phyloP scores from a whole-genome alignment of 2,329 filamentous ascomycete genomes.

The Aaosphaeria arxii region DNA sequence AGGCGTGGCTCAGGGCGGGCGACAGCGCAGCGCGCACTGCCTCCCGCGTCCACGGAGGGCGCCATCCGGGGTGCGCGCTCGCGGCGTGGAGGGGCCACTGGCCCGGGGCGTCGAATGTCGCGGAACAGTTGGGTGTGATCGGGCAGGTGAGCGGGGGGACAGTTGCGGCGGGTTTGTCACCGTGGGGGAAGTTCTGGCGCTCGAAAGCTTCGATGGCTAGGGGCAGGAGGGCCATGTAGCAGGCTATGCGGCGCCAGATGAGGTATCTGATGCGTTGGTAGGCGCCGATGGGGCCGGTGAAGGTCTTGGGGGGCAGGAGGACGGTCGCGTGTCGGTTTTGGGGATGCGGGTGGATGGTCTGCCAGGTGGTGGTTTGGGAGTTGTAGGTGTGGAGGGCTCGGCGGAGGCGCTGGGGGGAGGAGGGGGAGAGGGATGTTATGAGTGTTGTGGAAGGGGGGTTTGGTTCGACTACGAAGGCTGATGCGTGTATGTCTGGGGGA shows the following conservation, averaged over 20 bases:
- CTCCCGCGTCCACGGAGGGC: too few relatives aligned
- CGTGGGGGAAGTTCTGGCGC: neutral
- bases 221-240: neutral
- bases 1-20: too few relatives aligned
- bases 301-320: neutral
- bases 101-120: too few relatives aligned
- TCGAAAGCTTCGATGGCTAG: neutral
- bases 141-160: too few relatives aligned
- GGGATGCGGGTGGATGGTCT: too few relatives aligned
- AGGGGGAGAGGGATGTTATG: neutral
- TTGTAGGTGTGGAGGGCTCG: neutral
- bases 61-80: too few relatives aligned
- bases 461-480: neutral
- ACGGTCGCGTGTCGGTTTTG: neutral
- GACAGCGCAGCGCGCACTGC: too few relatives aligned
- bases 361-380: too few relatives aligned
- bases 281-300: neutral
- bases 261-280: neutral
- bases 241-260: neutral
- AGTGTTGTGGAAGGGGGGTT: too few relatives aligned
- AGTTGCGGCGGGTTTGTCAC: too few relatives aligned
- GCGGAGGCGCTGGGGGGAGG: neutral
- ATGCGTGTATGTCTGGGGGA: neutral
- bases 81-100: too few relatives aligned
- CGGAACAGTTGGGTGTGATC: too few relatives aligned